Percentiles rank a stretch among this genome's conserved stretches.
Conservation (phyloP, 2,329 filamentous ascomycete genomes). For the Botrytis squamosa region DNA sequence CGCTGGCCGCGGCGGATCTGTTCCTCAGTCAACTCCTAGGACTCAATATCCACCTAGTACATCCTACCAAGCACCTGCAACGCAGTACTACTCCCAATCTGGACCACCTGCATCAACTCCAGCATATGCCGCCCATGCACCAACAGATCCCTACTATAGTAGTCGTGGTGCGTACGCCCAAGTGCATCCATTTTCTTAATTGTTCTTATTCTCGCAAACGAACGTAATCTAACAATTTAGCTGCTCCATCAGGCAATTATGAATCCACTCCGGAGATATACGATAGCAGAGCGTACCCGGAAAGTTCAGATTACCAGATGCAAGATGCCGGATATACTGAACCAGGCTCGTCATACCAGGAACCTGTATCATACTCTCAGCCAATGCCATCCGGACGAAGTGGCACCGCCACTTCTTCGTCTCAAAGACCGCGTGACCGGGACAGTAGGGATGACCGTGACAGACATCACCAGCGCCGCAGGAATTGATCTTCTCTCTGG, state of each 20-base stretch:
- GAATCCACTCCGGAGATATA: constrained; percentile 28
- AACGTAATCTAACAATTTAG: constrained; percentile 39
- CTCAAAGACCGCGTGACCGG: constrained; percentile 30
- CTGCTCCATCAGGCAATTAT: constrained; percentile 32
- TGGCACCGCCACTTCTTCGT: constrained; percentile 32
- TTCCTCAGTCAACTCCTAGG: constrained; percentile 24
- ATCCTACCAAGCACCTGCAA: constrained; percentile 25
- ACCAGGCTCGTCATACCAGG: constrained; percentile 30
- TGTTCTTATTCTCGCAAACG: constrained; percentile 25
- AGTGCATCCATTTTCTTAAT: constrained; percentile 26
- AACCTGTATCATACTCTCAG: constrained; percentile 30
- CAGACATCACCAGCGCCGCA: constrained; percentile 31
- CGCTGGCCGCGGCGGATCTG: constrained; percentile 22
- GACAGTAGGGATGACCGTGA: constrained; percentile 35
- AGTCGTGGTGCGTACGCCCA: constrained; percentile 57
- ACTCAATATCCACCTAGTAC: constrained; percentile 23
- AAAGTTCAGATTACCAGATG: constrained; percentile 23
- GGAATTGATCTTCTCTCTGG: constrained; percentile 28
- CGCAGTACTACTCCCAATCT: constrained; percentile 37
- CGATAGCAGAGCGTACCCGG: constrained; percentile 31
- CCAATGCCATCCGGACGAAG: constrained; percentile 29
- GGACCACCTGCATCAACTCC: constrained; percentile 40
- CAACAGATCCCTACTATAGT: constrained; percentile 51
- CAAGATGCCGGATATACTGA: constrained; percentile 23
- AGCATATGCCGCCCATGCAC: constrained; percentile 43